Base-by-base conservation (phyloP, 2,329 filamentous ascomycete genomes). In the Rhinocladiella mackenziei region DNA sequence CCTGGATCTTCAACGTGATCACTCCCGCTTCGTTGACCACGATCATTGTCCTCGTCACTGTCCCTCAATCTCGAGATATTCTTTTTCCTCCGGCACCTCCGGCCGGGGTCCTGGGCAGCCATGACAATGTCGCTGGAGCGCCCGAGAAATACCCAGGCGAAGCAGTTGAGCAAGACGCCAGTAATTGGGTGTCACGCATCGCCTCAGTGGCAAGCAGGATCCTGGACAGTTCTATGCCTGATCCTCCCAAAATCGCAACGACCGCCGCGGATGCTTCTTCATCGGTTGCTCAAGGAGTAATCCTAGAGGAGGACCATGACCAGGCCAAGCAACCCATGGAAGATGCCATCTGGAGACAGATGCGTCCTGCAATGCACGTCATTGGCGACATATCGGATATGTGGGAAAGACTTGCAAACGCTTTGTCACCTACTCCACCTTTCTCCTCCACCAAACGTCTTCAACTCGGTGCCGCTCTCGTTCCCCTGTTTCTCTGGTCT, bases 61-160 rank as follows among this genome's bases (percentile, higher is more conserved):
- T 80, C 28, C 83, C 84, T 0, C 74, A 73, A 13, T 73, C 78
- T 10, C 75, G 88, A 19, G 58, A 64, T 0, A 58, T 78, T 11
- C 71, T 89, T 33, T 94, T 94, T 57, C 87, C 88, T 2, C 83
- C 84, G 0, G 85, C 84, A 0, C 87, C 87, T 0, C 72, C 89
- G 0, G 77, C 86, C 2, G 86, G 86, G 1, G 79, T 88, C 0
- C 66, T 92, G 0, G 87, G 84, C 1, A 88, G 83, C 14, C 77
- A 82, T 19, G 84, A 88, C 48, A 88, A 83, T 44, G 75, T 84
- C 0, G 94, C 87, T 0, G 88, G 87, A 1, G 87, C 87, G 0
- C 83, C 86, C 0, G 86, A 94, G 61, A 86, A 87, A 54, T 78
- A 87, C 65, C 83, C 87, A 60, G 87, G 88, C 18, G 86, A 92